Evolutionary conservation across 108 stramenopile species (phyloP), one percentile per base, ranked within the genome.

Genomic region (Nitzschia inconspicua): DNA sequence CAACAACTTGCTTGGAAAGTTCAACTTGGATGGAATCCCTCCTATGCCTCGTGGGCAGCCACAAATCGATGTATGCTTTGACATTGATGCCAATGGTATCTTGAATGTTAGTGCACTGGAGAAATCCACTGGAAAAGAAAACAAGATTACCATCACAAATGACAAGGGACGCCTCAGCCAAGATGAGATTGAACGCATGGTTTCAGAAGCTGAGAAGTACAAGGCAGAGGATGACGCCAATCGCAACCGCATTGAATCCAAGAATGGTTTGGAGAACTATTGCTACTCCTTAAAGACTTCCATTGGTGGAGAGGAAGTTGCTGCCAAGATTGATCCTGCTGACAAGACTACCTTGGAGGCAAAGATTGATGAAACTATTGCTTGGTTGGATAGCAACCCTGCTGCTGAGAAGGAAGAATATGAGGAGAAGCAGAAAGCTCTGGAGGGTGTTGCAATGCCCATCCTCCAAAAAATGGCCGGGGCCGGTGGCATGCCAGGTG

Each of bases 111-210:
- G 85, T 37, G 98, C 98, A 31, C 73, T 97, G 27, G 98, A 99
- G 78, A 99, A 99, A 88, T 95, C 93, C 30, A 99, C 98, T 37
- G 98, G 98, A 54, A 99, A 99, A 91, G 98, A 96, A 72, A 80
- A 98, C 75, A 97, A 98, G 90, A 98, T 98, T 73, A 98, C 98
- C 78, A 98, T 98, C 80, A 98, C 95, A 73, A 98, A 98, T 85
- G 98, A 98, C 77, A 98, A 98, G 91, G 95, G 96, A 37, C 96
- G 96, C 72, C 82, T 98, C 20, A 95, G 92, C 60, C 93, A 96
- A 61, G 98, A 97, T 18, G 98, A 98, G 73, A 98, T 98, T 74
- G 96, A 98, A 67, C 87, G 97, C 80, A 96, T 98, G 95, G 96
- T 98, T 43, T 79, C 91, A 46, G 98, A 98, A 75, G 98, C 96